Evolutionary conservation across 352 stramenopile species (phyloP), one percentile per base, ranked within the genome.

Genomic region (Phytophthora syringae): DNA sequence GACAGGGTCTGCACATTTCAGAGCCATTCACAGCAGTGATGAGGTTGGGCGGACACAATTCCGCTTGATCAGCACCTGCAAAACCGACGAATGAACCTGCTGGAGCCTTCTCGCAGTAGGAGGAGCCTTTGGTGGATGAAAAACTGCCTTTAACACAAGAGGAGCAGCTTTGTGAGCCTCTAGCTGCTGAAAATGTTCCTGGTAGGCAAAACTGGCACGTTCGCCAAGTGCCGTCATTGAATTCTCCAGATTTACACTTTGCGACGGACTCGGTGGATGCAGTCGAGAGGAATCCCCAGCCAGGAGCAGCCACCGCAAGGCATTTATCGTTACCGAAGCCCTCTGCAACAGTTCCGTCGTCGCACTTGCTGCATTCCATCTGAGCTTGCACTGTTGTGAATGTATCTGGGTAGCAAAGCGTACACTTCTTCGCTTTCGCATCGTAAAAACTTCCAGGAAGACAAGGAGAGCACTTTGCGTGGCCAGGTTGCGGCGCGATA

Each of bases 361-460:
- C 21, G 30, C 80, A 89, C 2, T 56, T 54, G 25, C 20, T 56
- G 37, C 80, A 89, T 37, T 74, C 24, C 22, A 22, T 60, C 21
- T 71, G 64, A 6, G 60, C 76, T 36, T 47, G 24, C 49, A 7
- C 24, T 22, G 20, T 12, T 20, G 76, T 67, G 32, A 81, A 84
- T 56, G 70, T 81, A 5, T 70, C 68, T 21, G 70, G 66, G 22
- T 43, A 45, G 34, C 81, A 90, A 28, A 72, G 50, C n/a, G 27
- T 32, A 32, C 81, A 90, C 0, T 40, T 73, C 18, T 60, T 67
- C 4, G 20, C 51, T 0, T 44, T 52, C 15, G 22, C 7, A 28
- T 87, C 65, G 49, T 77, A 86, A 45, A 60, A 79, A 45, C 60
- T 87, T 5, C 83, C 83, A 11, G 57, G 43, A 7, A 21, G 55